phyloP scores from a whole-genome alignment of 2,329 filamentous ascomycete genomes.

The Aspergillus sp. region DNA sequence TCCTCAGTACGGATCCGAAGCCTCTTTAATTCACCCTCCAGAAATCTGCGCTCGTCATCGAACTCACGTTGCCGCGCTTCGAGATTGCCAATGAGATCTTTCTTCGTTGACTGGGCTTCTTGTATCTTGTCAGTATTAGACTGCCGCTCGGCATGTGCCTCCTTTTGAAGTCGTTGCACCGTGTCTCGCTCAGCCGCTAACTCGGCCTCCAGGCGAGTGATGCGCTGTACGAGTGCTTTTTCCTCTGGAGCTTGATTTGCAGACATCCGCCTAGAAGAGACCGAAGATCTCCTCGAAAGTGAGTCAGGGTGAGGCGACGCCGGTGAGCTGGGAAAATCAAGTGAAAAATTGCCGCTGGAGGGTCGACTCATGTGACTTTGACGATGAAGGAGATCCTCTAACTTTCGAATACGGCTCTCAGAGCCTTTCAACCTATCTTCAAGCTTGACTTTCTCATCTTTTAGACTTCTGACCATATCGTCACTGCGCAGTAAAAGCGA shows the following conservation, averaged over 20 bases:
- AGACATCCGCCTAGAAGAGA: constrained; percentile 63
- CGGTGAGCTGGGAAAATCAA: constrained; percentile 43
- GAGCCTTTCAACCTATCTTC: constrained; percentile 77
- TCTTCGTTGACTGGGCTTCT: constrained; percentile 88
- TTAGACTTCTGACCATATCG: constrained; percentile 73
- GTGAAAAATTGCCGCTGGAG: constrained; percentile 52
- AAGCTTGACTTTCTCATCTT: constrained; percentile 75
- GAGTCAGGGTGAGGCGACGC: constrained; percentile 45
- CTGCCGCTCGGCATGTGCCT: constrained; percentile 63
- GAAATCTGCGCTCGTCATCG: constrained; percentile 74
- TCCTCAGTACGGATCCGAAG: constrained; percentile 81
- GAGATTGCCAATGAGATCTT: constrained; percentile 91
- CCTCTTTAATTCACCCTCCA: constrained; percentile 77
- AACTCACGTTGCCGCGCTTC: constrained; percentile 90
- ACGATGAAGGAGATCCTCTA: constrained; percentile 89
- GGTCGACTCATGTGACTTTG: constrained; percentile 64
- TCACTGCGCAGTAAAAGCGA: constrained; percentile 85
- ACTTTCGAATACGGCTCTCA: constrained; percentile 82
- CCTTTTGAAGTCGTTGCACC: constrained; percentile 67
- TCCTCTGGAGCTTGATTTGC: constrained; percentile 62
- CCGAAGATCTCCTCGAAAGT: constrained; percentile 59
- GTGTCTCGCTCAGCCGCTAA: constrained; percentile 71
- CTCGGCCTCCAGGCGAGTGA: constrained; percentile 74
- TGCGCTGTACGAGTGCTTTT: constrained; percentile 61
- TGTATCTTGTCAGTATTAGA: constrained; percentile 68